Percentiles rank a stretch among this genome's conserved stretches.
These are phyloP conservation scores for Triticum monococcum DNA, from an alignment of 176 grass and related monocot species.

Conservation along the genomic window DNA sequence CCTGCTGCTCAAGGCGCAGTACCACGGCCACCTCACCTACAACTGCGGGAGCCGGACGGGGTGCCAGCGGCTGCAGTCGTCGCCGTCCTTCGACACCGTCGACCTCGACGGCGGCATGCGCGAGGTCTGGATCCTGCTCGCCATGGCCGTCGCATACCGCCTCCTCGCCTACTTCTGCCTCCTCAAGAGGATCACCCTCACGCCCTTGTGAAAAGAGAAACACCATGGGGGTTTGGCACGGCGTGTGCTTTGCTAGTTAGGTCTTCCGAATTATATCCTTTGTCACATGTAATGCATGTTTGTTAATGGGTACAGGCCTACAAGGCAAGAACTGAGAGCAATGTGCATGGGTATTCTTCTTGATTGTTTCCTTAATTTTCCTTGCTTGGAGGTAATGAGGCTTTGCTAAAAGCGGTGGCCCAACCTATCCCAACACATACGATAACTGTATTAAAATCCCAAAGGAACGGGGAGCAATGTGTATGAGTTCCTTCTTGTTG, in stretches of 20 bases:
- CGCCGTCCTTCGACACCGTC: slow-evolving; percentile 80
- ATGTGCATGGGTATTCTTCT: not conserved
- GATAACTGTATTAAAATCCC: too few species aligned
- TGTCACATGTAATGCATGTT: not conserved
- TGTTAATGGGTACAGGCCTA: not conserved
- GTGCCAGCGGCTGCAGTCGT: slow-evolving; percentile 68
- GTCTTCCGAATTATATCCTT: not conserved
- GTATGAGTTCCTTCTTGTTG: too few species aligned
- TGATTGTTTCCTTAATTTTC: not conserved
- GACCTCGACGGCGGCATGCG: slow-evolving; percentile 57
- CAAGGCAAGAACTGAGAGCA: not conserved
- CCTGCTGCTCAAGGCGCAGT: slow-evolving; percentile 84
- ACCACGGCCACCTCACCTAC: slow-evolving; percentile 68
- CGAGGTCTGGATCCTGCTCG: slow-evolving; percentile 74
- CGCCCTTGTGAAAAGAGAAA: slow-evolving; percentile 40
- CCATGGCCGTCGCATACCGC: slow-evolving; percentile 77
- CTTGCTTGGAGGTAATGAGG: not conserved
- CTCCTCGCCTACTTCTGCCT: slow-evolving; percentile 79
- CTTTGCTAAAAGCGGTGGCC: too few species aligned
- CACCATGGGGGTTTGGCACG: not conserved
- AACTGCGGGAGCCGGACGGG: slow-evolving; percentile 54
- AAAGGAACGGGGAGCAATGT: too few species aligned
- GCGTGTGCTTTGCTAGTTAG: slow-evolving; percentile 7
- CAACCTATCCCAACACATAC: too few species aligned
- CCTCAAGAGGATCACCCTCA: slow-evolving; percentile 58